Evolutionary conservation across 441 rosid genomes (phyloP), one percentile per base, ranked within the genome.

Genomic region (Euphorbia corollata): DNA sequence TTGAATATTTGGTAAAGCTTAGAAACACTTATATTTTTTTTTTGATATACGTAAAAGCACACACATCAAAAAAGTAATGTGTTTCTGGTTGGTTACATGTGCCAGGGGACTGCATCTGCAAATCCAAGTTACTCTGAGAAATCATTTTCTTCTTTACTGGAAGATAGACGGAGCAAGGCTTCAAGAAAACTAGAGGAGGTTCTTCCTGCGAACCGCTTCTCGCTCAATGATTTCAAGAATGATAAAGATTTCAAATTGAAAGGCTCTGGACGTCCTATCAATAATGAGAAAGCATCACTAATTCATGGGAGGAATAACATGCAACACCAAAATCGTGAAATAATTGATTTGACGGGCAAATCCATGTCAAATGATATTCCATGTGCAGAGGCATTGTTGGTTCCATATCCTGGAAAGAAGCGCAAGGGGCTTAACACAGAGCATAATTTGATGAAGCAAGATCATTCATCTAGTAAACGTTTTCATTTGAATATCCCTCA

Each of bases 121-220:
- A 74, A 75, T 61, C 71, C 70, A 59, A 70, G 57, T 64, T 36
- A 41, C 74, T n/a, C 65, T 66, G 23, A 20, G 34, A 68, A 76
- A 65, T 74, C 80, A 5, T 10, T 72, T 7, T 76, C 84, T 66
- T 78, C 85, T 69, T 73, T 65, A 30, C 74, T 63, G 71, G 83
- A 78, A 71, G 78, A 59, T 68, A 82, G 82, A 77, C 75, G 77
- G 68, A 68, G 76, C 63, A 77, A 61, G 71, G 73, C n/a, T 68
- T 73, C 75, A 55, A 74, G 74, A 77, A 83, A 73, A 72, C 48
- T 85, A 55, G 74, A 74, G 65, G 87, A 74, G 65, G 70, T 85
- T 72, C 83, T 79, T 80, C 90, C 99, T 63, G 98, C 98, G 36
- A 91, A 91, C 75, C 82, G 81, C 34, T 79, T 91, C 61, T 85